Evolutionary conservation across 768 basidiomycete species (phyloP).

Genomic region (Candolleomyces efflorescens): DNA sequence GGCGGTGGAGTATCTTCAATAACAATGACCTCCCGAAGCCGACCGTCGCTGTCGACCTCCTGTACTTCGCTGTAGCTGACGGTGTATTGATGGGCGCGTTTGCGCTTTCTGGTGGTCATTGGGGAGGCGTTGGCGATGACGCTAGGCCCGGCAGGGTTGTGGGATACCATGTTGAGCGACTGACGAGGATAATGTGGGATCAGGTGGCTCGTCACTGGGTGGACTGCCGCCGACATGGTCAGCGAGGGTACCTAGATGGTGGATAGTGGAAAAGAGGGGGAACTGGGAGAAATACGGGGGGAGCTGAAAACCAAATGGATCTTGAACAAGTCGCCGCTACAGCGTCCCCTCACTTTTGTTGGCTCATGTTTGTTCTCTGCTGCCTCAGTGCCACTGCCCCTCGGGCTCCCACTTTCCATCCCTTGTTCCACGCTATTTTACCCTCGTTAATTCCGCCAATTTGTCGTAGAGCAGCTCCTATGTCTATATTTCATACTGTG

Average conservation of each 20-base stretch:
- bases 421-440: not conserved
- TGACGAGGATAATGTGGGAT: conserved; percentile 65
- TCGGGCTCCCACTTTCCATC: conserved; percentile 4
- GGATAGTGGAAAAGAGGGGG: conserved; percentile 26
- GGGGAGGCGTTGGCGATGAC: conserved; percentile 65
- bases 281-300: conserved; percentile 28
- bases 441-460: too few species aligned
- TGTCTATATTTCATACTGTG: too few species aligned
- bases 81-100: conserved; percentile 74
- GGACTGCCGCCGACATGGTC: conserved; percentile 73
- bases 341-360: conserved; percentile 29
- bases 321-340: conserved; percentile 32
- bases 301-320: conserved; percentile 37
- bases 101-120: conserved; percentile 73
- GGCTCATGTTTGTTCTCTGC: conserved; percentile 30
- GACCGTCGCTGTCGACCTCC: conserved; percentile 76
- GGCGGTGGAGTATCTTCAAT: conserved; percentile 91
- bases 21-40: conserved; percentile 82
- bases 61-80: conserved; percentile 88
- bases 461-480: too few species aligned
- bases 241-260: conserved; percentile 45
- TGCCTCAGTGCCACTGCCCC: conserved; percentile 21
- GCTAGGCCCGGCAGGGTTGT: conserved; percentile 49
- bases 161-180: conserved; percentile 41
- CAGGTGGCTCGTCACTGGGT: conserved; percentile 57